A percentile compares a stretch with the other conserved stretches of the same genome.
Evolutionary conservation across 2,329 filamentous ascomycete genomes (phyloP).

Genomic region (Aspergillus texensis): DNA sequence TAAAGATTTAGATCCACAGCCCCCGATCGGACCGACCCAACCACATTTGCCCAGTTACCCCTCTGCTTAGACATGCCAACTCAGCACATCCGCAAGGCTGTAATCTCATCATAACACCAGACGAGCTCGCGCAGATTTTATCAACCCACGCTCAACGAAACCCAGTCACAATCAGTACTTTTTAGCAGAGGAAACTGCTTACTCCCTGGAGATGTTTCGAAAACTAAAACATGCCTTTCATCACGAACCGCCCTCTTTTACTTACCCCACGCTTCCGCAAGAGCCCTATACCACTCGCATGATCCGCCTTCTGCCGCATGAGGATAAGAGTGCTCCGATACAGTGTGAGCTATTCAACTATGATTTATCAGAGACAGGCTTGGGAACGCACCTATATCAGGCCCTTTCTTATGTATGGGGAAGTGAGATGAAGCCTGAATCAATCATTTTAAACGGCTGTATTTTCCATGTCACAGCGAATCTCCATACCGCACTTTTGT

Average conservation of each 20-base stretch:
- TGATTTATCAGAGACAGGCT: background rate
- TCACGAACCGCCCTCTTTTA: background rate
- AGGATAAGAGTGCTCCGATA: background rate
- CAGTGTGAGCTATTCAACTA: background rate
- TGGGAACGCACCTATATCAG: background rate
- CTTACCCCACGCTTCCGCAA: background rate
- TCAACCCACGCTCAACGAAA: no score
- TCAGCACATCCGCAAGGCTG: no score
- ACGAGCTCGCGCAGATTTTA: no score
- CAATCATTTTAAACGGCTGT: background rate
- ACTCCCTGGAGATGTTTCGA: no score
- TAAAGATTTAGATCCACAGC: no score
- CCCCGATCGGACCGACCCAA: no score
- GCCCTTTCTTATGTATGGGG: slow-evolving; percentile 8
- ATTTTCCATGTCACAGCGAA: background rate
- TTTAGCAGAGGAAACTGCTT: no score
- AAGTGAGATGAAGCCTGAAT: background rate
- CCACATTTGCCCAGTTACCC: no score
- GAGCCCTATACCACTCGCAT: background rate
- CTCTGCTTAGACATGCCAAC: no score
- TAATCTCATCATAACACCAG: no score
- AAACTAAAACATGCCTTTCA: no score
- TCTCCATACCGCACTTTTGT: background rate
- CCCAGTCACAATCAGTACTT: no score
- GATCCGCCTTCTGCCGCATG: background rate